A percentile compares a stretch with the other conserved stretches of the same genome.
Conservation (phyloP, 768 basidiomycete genomes). For the Daedaleopsis sinensis region DNA sequence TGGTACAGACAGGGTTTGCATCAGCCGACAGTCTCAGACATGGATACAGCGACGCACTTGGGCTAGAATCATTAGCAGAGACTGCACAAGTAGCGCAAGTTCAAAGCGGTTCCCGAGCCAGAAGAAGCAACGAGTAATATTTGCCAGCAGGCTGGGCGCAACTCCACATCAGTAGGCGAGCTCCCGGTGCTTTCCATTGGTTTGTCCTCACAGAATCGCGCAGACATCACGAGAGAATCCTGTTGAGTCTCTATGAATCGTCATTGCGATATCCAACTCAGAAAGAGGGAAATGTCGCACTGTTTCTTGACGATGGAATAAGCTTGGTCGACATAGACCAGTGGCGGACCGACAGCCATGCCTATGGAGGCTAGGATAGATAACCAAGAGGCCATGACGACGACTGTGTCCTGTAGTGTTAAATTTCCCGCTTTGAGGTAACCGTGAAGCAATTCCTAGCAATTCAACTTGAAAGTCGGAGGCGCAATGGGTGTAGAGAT, state of each 20-base stretch:
- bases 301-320: conserved; percentile 79
- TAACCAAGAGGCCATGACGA: conserved; percentile 61
- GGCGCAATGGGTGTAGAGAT: too few relatives aligned
- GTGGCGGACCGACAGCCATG: conserved; percentile 84
- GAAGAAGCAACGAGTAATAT: conserved; percentile 89
- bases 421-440: too few relatives aligned
- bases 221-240: conserved; percentile 89
- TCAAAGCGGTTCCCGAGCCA: conserved; percentile 86
- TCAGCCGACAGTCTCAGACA: not conserved
- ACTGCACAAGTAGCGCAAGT: conserved; percentile 75
- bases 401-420: not conserved
- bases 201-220: conserved; percentile 66
- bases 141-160: conserved; percentile 65
- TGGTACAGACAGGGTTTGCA: conserved; percentile 30
- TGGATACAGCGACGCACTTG: conserved; percentile 52
- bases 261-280: conserved; percentile 1
- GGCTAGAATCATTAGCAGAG: conserved; percentile 81
- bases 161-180: not conserved
- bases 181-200: not conserved
- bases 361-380: conserved; percentile 69
- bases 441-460: too few relatives aligned
- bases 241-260: conserved; percentile 64
- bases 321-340: conserved; percentile 86
- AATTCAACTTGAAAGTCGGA: too few relatives aligned
- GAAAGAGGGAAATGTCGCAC: conserved; percentile 37